Evolutionary conservation across 345 rosid species (phyloP), one percentile per base, ranked within the genome.

Genomic region (Mangifera indica): DNA sequence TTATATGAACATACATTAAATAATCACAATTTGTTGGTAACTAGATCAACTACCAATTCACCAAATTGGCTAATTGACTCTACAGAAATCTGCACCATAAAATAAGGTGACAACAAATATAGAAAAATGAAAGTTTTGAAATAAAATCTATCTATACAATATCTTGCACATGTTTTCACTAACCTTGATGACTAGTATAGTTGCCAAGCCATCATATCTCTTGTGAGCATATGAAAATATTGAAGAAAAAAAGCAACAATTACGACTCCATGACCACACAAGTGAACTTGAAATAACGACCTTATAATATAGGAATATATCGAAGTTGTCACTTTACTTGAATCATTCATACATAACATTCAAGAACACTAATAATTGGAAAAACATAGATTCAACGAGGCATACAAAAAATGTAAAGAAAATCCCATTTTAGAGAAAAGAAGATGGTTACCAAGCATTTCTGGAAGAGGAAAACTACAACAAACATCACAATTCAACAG

Each of bases 401-500:
- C 7, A 21, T 53, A 3, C 22, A 8, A 61, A 21, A 40, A 62
- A 55, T 22, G 34, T 15, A 21, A 72, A 40, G 45, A 42, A 55
- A 67, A 73, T 55, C 24, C 9, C 22, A 61, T 25, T 1, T 14
- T 5, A 42, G 51, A 26, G 8, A 20, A 53, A 55, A 71, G 3
- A 25, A 73, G 53, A 46, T 10, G 32, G 13, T 84, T 87, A 93
- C 98, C 93, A 7, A 93, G 98, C 96, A 91, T 88, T 72, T 87
- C 84, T 10, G 91, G 90, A 70, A 93, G 82, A 0, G 98, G 97
- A 78, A 93, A 93, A 75, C 91, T 91, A 77, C 98, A 91, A 86
- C 98, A 93, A 72, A 93, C 98, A 71, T 93, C 98, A 69, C 98
- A 89, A 74, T 93, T 93, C 78, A 91, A 88, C 76, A 93, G 78